Conservation (phyloP, 2,329 filamentous ascomycete species). For the Epichloe uncinata region DNA sequence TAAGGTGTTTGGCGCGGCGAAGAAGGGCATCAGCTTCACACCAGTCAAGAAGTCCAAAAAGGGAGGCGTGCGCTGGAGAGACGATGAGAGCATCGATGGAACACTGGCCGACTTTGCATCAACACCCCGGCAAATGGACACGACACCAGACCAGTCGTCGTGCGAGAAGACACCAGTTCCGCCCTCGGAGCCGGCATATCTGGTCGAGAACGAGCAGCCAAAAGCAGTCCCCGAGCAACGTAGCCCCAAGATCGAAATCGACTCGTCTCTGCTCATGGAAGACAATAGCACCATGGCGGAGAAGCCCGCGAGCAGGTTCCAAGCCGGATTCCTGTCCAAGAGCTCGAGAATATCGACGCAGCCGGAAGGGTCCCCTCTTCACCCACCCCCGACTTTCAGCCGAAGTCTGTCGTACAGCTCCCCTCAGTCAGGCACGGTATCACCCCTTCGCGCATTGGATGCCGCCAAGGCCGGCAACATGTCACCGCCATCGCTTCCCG, state of each 20-base stretch:
- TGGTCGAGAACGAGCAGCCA: conserved; percentile 9
- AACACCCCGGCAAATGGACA: conserved; percentile 58
- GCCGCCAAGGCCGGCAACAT: conserved; percentile 36
- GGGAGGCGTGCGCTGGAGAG: conserved; percentile 80
- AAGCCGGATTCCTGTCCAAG: conserved; percentile 72
- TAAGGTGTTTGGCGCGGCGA: conserved; percentile 43
- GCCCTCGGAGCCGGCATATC: conserved; percentile 12
- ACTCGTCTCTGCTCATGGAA: conserved; percentile 31
- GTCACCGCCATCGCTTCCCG: conserved; percentile 28
- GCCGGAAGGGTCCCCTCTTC: conserved; percentile 46
- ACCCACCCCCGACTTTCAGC: conserved; percentile 43
- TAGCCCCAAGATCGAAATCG: conserved; percentile 26
- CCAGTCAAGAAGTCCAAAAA: conserved; percentile 67
- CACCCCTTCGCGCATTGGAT: conserved; percentile 39
- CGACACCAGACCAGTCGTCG: conserved; percentile 33
- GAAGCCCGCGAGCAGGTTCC: conserved; percentile 55
- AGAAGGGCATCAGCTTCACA: conserved; percentile 68
- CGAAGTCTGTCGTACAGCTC: conserved; percentile 38
- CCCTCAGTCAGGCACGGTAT: conserved; percentile 19
- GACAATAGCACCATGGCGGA: conserved; percentile 13
- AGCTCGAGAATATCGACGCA: conserved; percentile 25
- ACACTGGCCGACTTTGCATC: conserved; percentile 82
- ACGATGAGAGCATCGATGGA: conserved; percentile 74
- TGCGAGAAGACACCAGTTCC: conserved; percentile 20
- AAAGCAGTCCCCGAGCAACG: conserved; percentile 37